These are phyloP conservation scores for Alnus glutinosa DNA, from an alignment of 306 rosid genomes.

Conservation along the genomic window DNA sequence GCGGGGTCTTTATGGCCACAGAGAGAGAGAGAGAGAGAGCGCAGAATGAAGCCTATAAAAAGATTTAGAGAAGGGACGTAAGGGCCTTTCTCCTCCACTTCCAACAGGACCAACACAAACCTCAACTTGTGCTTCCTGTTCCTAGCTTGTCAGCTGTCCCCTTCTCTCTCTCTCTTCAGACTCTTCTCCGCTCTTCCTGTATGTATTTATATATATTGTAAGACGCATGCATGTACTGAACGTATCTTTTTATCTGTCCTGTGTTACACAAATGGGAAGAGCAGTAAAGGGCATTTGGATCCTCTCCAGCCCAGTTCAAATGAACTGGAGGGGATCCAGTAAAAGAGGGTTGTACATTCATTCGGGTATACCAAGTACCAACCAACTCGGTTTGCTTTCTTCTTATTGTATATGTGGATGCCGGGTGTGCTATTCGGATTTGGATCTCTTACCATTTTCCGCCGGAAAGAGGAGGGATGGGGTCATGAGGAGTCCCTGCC, in stretches of 20 bases:
- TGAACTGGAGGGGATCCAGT: too few species aligned
- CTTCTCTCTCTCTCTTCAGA: not conserved
- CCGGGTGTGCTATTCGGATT: not conserved
- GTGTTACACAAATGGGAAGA: not conserved
- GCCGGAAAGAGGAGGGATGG: too few species aligned
- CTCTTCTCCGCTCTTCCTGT: not conserved
- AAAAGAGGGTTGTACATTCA: not conserved
- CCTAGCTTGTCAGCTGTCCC: conserved; percentile 8
- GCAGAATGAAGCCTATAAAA: not conserved
- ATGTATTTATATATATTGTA: too few species aligned
- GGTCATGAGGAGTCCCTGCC: too few species aligned
- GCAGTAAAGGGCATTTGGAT: not conserved
- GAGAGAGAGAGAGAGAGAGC: not conserved
- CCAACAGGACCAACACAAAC: conserved; percentile 1
- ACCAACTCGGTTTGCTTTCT: not conserved
- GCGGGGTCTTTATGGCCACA: not conserved
- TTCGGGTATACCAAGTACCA: not conserved
- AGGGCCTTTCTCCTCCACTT: conserved; percentile 35
- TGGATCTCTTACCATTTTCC: too few species aligned
- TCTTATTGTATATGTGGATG: not conserved
- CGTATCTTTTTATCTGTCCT: not conserved
- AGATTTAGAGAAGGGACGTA: not conserved
- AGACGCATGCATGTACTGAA: too few species aligned
- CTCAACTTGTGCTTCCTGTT: conserved; percentile 31
- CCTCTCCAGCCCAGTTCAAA: too few species aligned